Conservation (phyloP, 2,329 filamentous ascomycete species). For the Botrytis porri region DNA sequence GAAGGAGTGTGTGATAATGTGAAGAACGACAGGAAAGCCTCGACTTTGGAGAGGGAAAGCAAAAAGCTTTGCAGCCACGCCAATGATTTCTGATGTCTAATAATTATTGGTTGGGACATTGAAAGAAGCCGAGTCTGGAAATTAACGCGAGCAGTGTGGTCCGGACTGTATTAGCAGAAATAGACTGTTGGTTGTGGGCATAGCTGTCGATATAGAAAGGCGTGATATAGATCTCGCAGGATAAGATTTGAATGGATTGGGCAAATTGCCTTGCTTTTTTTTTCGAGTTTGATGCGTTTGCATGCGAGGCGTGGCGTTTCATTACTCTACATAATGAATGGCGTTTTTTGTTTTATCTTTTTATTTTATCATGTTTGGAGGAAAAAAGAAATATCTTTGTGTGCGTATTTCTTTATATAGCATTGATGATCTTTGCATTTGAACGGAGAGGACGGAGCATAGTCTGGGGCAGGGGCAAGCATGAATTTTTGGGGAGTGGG, state of each 20-base stretch:
- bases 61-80: background rate
- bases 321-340: conserved; percentile 1
- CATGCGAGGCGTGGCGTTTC: background rate
- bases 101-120: background rate
- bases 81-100: background rate
- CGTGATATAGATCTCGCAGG: conserved; percentile 7
- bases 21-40: background rate
- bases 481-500: background rate
- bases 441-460: background rate
- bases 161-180: background rate
- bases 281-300: conserved; percentile 6
- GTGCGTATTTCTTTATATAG: background rate
- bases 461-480: background rate
- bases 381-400: background rate
- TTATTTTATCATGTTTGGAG: background rate
- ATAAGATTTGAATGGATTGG: background rate
- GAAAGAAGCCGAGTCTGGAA: background rate
- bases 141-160: background rate
- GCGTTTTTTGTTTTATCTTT: background rate
- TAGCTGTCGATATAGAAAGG: background rate
- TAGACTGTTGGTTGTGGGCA: background rate
- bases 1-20: conserved; percentile 36
- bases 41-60: background rate
- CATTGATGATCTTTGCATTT: background rate
- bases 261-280: background rate